These are phyloP conservation scores for Epichloe bromicola DNA, from an alignment of 2,329 filamentous ascomycete genomes.

Conservation along the genomic window DNA sequence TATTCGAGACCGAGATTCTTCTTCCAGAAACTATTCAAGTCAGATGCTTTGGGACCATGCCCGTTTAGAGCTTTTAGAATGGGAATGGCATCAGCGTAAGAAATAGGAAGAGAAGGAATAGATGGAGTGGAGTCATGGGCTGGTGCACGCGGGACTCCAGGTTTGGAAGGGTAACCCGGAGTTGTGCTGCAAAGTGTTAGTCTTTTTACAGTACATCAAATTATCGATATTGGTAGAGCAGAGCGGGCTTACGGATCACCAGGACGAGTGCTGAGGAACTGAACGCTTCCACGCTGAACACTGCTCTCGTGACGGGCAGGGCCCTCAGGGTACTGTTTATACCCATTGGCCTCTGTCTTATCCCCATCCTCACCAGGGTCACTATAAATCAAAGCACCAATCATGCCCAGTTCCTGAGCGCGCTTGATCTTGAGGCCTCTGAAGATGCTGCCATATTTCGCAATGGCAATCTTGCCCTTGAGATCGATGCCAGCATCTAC, in stretches of 20 bases:
- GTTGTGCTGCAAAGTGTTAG: conserved; percentile 46
- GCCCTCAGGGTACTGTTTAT: conserved; percentile 68
- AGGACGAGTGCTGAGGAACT: conserved; percentile 59
- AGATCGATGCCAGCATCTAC: conserved; percentile 60
- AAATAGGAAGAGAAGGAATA: conserved; percentile 86
- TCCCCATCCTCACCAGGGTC: conserved; percentile 84
- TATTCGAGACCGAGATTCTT: conserved; percentile 59
- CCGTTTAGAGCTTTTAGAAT: conserved; percentile 85
- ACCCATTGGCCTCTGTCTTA: conserved; percentile 69
- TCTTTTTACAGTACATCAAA: background rate
- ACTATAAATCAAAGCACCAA: conserved; percentile 72
- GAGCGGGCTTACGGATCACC: conserved; percentile 48
- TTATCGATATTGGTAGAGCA: background rate
- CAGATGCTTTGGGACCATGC: conserved; percentile 63
- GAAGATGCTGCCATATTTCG: conserved; percentile 77
- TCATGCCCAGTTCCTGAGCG: conserved; percentile 79
- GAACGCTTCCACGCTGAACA: conserved; percentile 77
- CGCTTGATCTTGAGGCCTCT: conserved; percentile 86
- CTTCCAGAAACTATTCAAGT: conserved; percentile 61
- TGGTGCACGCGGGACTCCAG: conserved; percentile 65
- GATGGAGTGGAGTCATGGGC: conserved; percentile 58
- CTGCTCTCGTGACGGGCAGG: conserved; percentile 79
- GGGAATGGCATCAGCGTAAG: conserved; percentile 74
- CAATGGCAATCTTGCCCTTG: conserved; percentile 74
- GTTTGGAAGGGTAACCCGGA: conserved; percentile 85